Conservation (phyloP, 2,329 filamentous ascomycete species). For the Dothiorella sarmentorum region DNA sequence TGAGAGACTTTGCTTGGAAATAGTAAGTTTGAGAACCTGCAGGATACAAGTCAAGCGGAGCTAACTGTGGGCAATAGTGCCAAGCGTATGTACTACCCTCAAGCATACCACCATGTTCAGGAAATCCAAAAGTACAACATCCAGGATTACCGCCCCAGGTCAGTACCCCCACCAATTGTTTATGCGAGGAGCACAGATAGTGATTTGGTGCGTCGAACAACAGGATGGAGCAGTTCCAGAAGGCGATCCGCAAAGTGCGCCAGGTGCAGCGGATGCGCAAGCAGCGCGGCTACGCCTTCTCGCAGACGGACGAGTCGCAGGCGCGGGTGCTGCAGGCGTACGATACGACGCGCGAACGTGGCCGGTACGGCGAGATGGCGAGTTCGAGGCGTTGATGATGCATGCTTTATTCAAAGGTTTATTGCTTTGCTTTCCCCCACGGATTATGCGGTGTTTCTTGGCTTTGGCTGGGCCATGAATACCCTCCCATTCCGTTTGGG, state of each 20-base stretch:
- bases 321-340: slow-evolving; percentile 94
- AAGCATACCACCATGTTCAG: slow-evolving; percentile 96
- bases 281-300: slow-evolving; percentile 97
- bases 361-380: slow-evolving; percentile 93
- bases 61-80: slow-evolving; percentile 40
- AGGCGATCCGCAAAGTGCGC: slow-evolving; percentile 95
- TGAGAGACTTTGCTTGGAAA: slow-evolving; percentile 93
- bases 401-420: no score
- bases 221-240: slow-evolving; percentile 99
- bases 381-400: slow-evolving; percentile 45
- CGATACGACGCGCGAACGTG: slow-evolving; percentile 89
- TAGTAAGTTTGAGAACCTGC: slow-evolving; percentile 51
- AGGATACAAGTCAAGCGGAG: not conserved
- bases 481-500: no score
- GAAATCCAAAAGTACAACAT: slow-evolving; percentile 99
- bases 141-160: slow-evolving; percentile 95
- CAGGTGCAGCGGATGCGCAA: slow-evolving; percentile 99
- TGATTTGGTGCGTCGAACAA: no score
- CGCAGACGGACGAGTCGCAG: slow-evolving; percentile 93
- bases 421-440: no score
- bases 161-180: slow-evolving; percentile 37
- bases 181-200: no score
- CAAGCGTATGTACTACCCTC: slow-evolving; percentile 94
- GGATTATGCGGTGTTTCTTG: no score
- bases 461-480: no score